A percentile compares a stretch with the other conserved stretches of the same genome.
phyloP scores from a whole-genome alignment of 2,329 filamentous ascomycete genomes.

The Aspergillus chevalieri region DNA sequence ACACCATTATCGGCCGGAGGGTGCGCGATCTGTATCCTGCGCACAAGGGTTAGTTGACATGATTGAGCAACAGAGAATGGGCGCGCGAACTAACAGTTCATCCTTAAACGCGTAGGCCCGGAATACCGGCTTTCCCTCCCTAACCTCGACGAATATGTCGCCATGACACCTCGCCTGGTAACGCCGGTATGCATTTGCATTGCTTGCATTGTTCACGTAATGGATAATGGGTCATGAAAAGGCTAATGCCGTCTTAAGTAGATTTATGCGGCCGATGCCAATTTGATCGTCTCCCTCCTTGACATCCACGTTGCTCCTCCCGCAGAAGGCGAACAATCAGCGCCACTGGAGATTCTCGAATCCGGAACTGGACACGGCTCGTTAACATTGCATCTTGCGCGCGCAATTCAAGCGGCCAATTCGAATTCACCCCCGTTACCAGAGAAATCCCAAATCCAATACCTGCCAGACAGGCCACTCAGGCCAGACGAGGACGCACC shows the following conservation, averaged over 20 bases:
- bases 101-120: slow-evolving; percentile 27
- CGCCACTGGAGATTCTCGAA: slow-evolving; percentile 68
- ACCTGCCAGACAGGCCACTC: slow-evolving; percentile 19
- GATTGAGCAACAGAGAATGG: slow-evolving; percentile 1
- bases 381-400: slow-evolving; percentile 67
- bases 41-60: slow-evolving; percentile 37
- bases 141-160: slow-evolving; percentile 67
- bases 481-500: slow-evolving; percentile 17
- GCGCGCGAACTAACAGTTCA: background rate
- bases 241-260: slow-evolving; percentile 29
- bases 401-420: slow-evolving; percentile 70
- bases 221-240: background rate
- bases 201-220: background rate
- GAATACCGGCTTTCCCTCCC: slow-evolving; percentile 57
- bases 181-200: slow-evolving; percentile 56
- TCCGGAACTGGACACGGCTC: slow-evolving; percentile 81
- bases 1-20: slow-evolving; percentile 59
- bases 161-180: slow-evolving; percentile 61
- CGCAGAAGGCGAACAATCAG: slow-evolving; percentile 22
- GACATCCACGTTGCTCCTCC: slow-evolving; percentile 59
- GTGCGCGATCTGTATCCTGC: slow-evolving; percentile 55
- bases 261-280: slow-evolving; percentile 71
- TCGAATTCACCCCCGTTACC: slow-evolving; percentile 45
- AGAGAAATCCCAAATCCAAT: slow-evolving; percentile 24
- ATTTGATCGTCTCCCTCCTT: slow-evolving; percentile 67